phyloP scores from a whole-genome alignment of 108 stramenopile species.

The Epithemia pelagica region DNA sequence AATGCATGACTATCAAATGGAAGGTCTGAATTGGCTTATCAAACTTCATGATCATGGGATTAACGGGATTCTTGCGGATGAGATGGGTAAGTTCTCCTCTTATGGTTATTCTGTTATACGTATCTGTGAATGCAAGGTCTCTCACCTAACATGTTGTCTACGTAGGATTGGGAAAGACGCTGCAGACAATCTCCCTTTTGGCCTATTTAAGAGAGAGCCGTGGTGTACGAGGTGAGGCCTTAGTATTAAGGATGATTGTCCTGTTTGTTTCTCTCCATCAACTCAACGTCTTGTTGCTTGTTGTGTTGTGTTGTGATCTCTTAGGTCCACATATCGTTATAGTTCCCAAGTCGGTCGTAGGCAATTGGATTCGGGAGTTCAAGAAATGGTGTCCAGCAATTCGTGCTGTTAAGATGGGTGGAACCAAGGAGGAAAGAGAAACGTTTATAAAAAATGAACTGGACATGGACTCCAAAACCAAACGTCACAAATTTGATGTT shows the following conservation, averaged over 20 bases:
- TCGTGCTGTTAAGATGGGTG: conserved; percentile 82
- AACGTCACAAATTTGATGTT: conserved; percentile 84
- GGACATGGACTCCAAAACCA: conserved; percentile 36
- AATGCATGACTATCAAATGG: conserved; percentile 97
- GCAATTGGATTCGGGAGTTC: conserved; percentile 97
- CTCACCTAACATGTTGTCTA: no score
- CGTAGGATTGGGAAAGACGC: conserved; percentile 68
- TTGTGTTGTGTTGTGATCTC: no score
- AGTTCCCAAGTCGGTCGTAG: conserved; percentile 93
- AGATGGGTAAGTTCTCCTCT: conserved; percentile 76
- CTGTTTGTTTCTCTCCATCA: neutral
- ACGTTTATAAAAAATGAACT: conserved; percentile 55
- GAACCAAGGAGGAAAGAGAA: conserved; percentile 87
- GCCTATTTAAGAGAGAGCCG: conserved; percentile 87
- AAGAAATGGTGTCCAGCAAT: conserved; percentile 92
- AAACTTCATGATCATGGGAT: conserved; percentile 97
- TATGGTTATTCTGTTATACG: no score
- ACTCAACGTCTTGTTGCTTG: neutral
- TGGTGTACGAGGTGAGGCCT: conserved; percentile 69
- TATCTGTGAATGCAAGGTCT: no score
- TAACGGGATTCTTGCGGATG: conserved; percentile 99
- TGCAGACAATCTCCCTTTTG: conserved; percentile 91
- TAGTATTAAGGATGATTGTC: no score
- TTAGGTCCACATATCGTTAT: conserved; percentile 86
- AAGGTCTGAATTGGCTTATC: conserved; percentile 99